A percentile compares a stretch with the other conserved stretches of the same genome.
These are phyloP conservation scores for Daedaleopsis sinensis DNA, from an alignment of 768 basidiomycete species.

Conservation along the genomic window DNA sequence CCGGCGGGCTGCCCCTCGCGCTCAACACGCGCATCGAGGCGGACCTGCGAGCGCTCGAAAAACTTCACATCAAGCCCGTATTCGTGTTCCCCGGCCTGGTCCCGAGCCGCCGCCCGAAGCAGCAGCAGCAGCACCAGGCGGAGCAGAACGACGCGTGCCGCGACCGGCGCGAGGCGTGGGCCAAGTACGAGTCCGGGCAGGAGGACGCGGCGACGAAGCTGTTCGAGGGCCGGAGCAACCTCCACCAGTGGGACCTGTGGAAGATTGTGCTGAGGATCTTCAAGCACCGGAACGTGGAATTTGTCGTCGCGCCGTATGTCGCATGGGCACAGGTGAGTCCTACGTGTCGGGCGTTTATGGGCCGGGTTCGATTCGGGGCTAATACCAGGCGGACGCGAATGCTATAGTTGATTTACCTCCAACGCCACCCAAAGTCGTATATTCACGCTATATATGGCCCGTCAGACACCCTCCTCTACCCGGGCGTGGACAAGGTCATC, in stretches of 20 bases:
- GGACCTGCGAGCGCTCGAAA: conserved; percentile 89
- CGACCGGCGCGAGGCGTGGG: conserved; percentile 86
- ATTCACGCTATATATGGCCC: conserved; percentile 94
- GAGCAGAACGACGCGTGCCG: conserved; percentile 65
- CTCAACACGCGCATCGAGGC: conserved; percentile 87
- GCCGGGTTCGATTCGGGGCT: conserved; percentile 2
- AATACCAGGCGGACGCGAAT: conserved; percentile 7
- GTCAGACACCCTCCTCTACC: conserved; percentile 88
- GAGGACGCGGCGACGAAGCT: conserved; percentile 87
- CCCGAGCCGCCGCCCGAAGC: conserved; percentile 75
- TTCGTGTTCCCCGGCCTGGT: conserved; percentile 94
- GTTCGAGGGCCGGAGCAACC: conserved; percentile 74
- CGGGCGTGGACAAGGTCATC: conserved; percentile 87
- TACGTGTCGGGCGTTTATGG: conserved; percentile 9
- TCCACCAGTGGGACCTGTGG: conserved; percentile 91
- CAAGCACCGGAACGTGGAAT: conserved; percentile 93
- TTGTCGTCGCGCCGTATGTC: conserved; percentile 92
- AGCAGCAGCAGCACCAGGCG: conserved; percentile 52
- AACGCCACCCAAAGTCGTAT: conserved; percentile 90
- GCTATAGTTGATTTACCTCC: conserved; percentile 86
- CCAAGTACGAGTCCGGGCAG: conserved; percentile 89
- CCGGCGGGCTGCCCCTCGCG: conserved; percentile 91
- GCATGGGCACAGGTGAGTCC: conserved; percentile 91
- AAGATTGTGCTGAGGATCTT: conserved; percentile 90
- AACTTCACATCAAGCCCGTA: conserved; percentile 94